Base-by-base conservation (phyloP, 208 protist species). In the Porcisia hertigi region DNA sequence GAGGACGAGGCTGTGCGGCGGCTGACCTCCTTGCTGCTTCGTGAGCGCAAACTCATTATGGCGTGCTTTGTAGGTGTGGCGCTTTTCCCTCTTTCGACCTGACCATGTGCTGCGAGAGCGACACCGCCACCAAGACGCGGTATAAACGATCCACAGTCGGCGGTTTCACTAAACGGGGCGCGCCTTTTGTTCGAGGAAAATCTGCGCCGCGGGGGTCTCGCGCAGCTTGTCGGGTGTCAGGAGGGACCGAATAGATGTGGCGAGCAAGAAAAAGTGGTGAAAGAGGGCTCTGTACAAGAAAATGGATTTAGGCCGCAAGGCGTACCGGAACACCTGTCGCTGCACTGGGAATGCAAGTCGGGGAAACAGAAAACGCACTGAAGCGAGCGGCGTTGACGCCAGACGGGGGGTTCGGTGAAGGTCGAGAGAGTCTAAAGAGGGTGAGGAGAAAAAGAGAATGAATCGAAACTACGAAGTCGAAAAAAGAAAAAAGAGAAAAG, bases 21-120 rank as follows among this genome's bases (percentile, higher is more conserved):
- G n/a, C 65, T 75, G 7, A 55, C 36, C 41, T 25, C 25, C 30
- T 55, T n/a, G 71, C 71, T 53, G 58, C 55, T 66, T 16, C 58
- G 71, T 34, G 55, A 75, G 71, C 71, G 71, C 58, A 54, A 18
- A 41, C 6, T 75, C 71, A 65, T 65, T 18, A 59, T 60, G 47
- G 39, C 34, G 36, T 34, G 45, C 8, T 2, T 12, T 20, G 14
- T 62, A 18, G 25, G 69, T 59, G 30, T 41, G 49, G 23, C 23
- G 12, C 41, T 30, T 2, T 65, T 52, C 23, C 4, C 7, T 52
- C 47, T 12, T 52, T 12, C 11, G 11, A 52, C 9, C 63, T 45
- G 23, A n/a, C 41, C 41, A 34, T 67, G 11, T 14, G 20, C 23
- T 2, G n/a, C 63, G 41, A 52, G 2, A 25, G 63, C 41, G 16